phyloP scores from a whole-genome alignment of 106 monocot species.

The Allium fistulosum region DNA sequence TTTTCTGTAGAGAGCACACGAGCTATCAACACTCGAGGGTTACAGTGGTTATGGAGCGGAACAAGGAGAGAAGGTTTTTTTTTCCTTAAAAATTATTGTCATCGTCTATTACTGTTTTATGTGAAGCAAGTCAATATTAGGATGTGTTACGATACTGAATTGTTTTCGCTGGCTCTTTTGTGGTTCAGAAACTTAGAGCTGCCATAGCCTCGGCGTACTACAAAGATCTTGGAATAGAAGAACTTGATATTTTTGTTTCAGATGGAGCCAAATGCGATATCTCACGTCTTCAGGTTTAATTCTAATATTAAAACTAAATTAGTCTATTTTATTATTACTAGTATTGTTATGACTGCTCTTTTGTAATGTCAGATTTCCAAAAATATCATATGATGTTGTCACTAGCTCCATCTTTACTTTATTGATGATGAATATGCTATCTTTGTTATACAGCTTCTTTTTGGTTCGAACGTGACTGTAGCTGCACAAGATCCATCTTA shows the following conservation, averaged over 20 bases:
- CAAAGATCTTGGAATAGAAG: constrained; percentile 66
- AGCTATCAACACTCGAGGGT: constrained; percentile 77
- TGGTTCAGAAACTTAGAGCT: constrained; percentile 63
- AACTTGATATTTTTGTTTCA: constrained; percentile 83
- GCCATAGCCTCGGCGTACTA: constrained; percentile 80
- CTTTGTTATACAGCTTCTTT: constrained; percentile 47
- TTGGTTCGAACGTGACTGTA: constrained; percentile 79
- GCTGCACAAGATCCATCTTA: constrained; percentile 97
- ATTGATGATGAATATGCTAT: no score
- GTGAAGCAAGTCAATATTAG: no score
- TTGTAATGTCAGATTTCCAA: no score
- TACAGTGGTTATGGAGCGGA: constrained; percentile 97
- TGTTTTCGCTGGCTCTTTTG: not conserved
- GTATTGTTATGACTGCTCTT: no score
- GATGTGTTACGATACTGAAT: no score
- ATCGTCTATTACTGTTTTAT: not conserved
- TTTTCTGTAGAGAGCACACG: constrained; percentile 47
- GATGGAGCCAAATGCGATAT: constrained; percentile 98
- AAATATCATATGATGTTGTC: no score
- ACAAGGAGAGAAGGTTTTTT: constrained; percentile 83
- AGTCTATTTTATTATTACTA: no score
- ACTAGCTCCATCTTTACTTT: no score
- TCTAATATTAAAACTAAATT: no score
- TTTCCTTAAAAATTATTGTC: not conserved
- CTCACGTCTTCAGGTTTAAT: constrained; percentile 77